Base-by-base conservation (phyloP, 345 rosid species). In the Citrus sp. region DNA sequence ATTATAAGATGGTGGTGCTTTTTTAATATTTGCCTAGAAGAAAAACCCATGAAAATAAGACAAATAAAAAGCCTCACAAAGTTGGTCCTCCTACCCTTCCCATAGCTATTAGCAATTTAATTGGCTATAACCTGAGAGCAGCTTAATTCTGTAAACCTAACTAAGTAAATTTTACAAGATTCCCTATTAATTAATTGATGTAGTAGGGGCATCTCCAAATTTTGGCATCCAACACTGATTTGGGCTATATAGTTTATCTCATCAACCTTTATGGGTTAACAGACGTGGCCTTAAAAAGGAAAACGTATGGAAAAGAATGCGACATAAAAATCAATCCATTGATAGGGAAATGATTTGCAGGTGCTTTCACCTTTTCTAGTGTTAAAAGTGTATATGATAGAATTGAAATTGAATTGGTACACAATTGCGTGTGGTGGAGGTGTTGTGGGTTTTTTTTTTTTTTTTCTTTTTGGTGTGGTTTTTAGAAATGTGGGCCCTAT, bases 401-500 rank as follows among this genome's bases (percentile, higher is more conserved):
- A 73, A 80, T 64, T 32, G 70, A 75, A 67, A 70, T 68, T 40
- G 34, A 42, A 40, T 40, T 13, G 56, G 19, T 18, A 54, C 58
- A 18, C 58, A 5, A 28, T 64, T 28, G 49, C 3, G 70, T 78
- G 77, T 87, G 85, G 84, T 37, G 35, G 77, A 70, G 37, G 59
- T 46, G 70, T 62, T 42, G 72, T 51, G 51, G 65, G 32, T 40
- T 49, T 63, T 30, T 28, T 30, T 9, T 56, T n/a, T 10, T 19
- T 22, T 7, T 28, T 1, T 40, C 32, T 67, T 64, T 71, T 64
- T 37, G 30, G 10, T 64, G 75, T 75, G 46, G 16, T 73, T 80
- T 84, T 64, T 75, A 71, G 58, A 71, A 72, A 1, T 62, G 21
- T 81, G 87, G 92, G 87, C 60, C 94, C 88, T 74, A 85, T 78